Percentiles rank a stretch among this genome's conserved stretches.
phyloP scores from a whole-genome alignment of 2,329 filamentous ascomycete genomes.

The Diaporthe batatas region DNA sequence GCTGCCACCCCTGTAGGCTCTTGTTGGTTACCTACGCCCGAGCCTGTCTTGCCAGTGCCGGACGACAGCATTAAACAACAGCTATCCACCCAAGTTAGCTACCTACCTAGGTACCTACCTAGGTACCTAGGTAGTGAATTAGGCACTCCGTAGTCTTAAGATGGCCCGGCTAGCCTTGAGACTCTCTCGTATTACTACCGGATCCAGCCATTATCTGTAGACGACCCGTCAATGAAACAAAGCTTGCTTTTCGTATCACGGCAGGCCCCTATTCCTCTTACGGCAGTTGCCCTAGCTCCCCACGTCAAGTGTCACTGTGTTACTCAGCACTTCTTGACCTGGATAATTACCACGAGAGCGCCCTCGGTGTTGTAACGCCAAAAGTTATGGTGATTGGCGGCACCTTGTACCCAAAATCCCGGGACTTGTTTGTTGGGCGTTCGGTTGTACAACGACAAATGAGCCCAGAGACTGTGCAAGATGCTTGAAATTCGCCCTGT shows the following conservation, averaged over 20 bases:
- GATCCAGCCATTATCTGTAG: conserved; percentile 5
- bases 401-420: background rate
- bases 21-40: background rate
- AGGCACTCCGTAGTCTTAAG: background rate
- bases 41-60: no score
- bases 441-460: background rate
- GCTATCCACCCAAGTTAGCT: no score
- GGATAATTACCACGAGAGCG: background rate
- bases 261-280: conserved; percentile 1
- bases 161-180: background rate
- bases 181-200: conserved; percentile 27
- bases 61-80: background rate
- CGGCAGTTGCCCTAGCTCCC: background rate
- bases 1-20: background rate
- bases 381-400: background rate
- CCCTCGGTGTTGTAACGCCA: background rate
- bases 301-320: background rate
- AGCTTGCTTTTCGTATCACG: conserved; percentile 21
- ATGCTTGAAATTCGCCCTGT: no score
- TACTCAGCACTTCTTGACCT: background rate
- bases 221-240: conserved; percentile 22
- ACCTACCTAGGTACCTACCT: background rate
- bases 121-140: background rate
- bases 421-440: background rate
- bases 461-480: background rate